phyloP scores from a whole-genome alignment of 176 grass and related monocot genomes.

The Pontederia crassipes region DNA sequence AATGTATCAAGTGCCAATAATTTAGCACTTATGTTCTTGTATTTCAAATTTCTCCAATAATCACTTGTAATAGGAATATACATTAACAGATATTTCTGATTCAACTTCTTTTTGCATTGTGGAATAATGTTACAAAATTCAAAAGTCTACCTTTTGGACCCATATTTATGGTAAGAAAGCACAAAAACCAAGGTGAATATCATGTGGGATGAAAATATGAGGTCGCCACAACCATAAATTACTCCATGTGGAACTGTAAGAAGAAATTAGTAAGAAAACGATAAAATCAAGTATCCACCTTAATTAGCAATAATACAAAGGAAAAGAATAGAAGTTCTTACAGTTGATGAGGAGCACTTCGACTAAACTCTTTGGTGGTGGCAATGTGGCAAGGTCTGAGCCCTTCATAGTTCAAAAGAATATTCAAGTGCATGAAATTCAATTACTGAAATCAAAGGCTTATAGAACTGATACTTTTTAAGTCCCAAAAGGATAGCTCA shows the following conservation, averaged over 20 bases:
- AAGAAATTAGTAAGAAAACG: not conserved
- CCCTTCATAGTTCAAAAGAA: constrained; percentile 32
- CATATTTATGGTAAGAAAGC: constrained; percentile 85
- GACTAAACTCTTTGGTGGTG: constrained; percentile 55
- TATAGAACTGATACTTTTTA: not conserved
- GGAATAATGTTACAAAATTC: too few species aligned
- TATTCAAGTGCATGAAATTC: not conserved
- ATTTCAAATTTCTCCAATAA: not conserved
- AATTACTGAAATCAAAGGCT: not conserved
- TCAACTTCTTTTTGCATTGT: too few species aligned
- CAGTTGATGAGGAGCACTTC: constrained; percentile 93
- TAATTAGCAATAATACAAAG: constrained; percentile 14
- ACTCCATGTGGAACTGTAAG: constrained; percentile 83
- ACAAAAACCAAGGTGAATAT: constrained; percentile 96
- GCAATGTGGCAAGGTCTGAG: constrained; percentile 67
- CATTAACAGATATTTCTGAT: not conserved
- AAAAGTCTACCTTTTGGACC: constrained; percentile 53
- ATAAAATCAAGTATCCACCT: constrained; percentile 1
- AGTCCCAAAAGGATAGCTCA: not conserved
- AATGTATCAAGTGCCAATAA: not conserved
- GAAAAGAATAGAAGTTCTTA: constrained; percentile 19
- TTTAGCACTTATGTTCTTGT: too few species aligned
- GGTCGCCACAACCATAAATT: constrained; percentile 81
- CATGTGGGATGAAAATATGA: constrained; percentile 99
- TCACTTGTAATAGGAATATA: not conserved